Evolutionary conservation across 2,329 filamentous ascomycete genomes (phyloP).

Genomic region (Apiospora phragmitis): DNA sequence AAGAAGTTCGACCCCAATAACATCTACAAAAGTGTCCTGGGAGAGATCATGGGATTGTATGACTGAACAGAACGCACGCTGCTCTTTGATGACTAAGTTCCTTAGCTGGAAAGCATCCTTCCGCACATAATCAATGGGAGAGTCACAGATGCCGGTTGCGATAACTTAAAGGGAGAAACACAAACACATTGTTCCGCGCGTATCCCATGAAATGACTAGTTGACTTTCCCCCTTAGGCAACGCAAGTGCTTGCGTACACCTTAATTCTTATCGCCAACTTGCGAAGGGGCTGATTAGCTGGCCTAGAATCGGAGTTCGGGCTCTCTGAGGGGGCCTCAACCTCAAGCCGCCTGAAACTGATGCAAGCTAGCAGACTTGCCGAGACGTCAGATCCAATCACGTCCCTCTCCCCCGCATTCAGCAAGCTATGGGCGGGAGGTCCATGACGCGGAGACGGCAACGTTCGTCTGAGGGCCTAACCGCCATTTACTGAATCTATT

Average conservation of each 20-base stretch:
- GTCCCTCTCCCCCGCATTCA: not conserved
- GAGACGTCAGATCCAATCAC: not conserved
- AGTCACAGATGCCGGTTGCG: not conserved
- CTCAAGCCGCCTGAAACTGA: not conserved
- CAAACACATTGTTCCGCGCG: not conserved
- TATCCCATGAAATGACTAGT: not conserved
- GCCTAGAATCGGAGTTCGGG: not conserved
- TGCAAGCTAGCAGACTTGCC: not conserved
- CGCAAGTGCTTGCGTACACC: constrained; percentile 2
- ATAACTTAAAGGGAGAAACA: not conserved
- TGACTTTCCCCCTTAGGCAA: not conserved
- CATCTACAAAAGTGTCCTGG: constrained; percentile 47
- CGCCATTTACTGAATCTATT: not conserved
- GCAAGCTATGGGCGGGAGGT: not conserved
- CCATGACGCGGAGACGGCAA: constrained; percentile 6
- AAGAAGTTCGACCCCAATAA: constrained; percentile 50
- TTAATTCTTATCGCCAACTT: not conserved
- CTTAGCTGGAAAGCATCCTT: not conserved
- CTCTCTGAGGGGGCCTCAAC: not conserved
- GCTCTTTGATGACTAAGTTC: not conserved
- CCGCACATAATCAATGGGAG: not conserved
- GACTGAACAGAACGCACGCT: constrained; percentile 17
- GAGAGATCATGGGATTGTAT: constrained; percentile 50
- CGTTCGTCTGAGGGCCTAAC: constrained; percentile 2
- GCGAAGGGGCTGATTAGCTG: not conserved